Evolutionary conservation across 1,284 basidiomycete genomes (phyloP), one percentile per base, ranked within the genome.

Genomic region (Volvariella volvacea): DNA sequence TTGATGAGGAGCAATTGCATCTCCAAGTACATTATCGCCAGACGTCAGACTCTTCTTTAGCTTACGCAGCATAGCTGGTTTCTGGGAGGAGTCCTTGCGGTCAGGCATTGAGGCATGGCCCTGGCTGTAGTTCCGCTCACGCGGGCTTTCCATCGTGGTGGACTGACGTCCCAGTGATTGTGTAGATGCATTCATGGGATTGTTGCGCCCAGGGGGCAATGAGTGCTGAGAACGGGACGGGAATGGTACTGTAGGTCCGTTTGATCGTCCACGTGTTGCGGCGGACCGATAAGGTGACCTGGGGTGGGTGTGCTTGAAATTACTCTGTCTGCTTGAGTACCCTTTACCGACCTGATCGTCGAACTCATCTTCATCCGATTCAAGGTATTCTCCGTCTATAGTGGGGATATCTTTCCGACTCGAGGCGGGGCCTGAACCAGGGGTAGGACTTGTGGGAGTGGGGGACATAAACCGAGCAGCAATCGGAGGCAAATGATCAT

Each of bases 381-480:
- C 80, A 32, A 79, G 59, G 1, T 80, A 85, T 52, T 87, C 85
- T 39, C 74, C 76, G 52, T 89, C 87, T 22, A 83, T 82, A 48
- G 79, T 77, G 6, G 78, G 78, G 1, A 71, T 69, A 39, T 80
- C 75, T 50, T 71, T 71, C 16, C 62, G 53, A 53, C 66, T 37
- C 58, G 69, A 40, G 53, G 67, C 25, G 61, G 67, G 21, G 14
- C 44, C 50, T 3, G 47, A 43, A 22, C 48, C 47, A 8, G 71
- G 73, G 22, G 78, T 73, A 14, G 73, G 68, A 40, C 71, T 68
- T 25, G 78, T 74, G 6, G 76, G 73, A 33, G 74, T 76, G 2
- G 87, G 83, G 4, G 87, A 85, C 66, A 92, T 86, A 70, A 93
- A 97, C 43, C 88, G 85, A 19, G 92, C 82, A 30, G 93, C 93